Base-by-base conservation (phyloP, 768 basidiomycete genomes). In the Mycena amicta region DNA sequence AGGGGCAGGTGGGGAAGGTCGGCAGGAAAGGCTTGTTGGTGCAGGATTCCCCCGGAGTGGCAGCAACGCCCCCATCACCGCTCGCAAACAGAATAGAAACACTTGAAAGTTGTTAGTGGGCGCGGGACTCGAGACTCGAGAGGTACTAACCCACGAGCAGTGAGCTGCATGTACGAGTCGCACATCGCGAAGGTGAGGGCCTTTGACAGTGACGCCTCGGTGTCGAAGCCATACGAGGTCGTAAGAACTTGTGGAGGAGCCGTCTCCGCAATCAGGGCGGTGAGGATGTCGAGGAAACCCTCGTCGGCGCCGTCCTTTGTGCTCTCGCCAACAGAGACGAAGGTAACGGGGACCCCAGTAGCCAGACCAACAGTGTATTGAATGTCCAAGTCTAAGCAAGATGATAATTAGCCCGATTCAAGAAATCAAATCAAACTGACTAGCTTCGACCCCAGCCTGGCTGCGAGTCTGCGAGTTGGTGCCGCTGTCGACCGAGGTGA, bases 1-100 rank as follows among this genome's bases (percentile, higher is more conserved):
- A 74, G 51, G 74, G 74, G 56, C 74, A 84, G 1, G 75, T 64
- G 25, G 83, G 74, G 18, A 83, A 83, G 66, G 84, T 84, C n/a
- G 13, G 28, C 3, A 70, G 67, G 25, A 72, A 50, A 66, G 83
- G 80, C 30, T 72, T 76, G 12, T 22, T 56, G 56, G 77, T 80
- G 29, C 52, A 59, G 11, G 74, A 77, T 45, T 74, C 61, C 16
- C 60, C 60, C 2, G 57, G 64, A 28, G 64, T 59, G 18, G 60
- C 29, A 16, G 64, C 82, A 3, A 82, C 82, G 29, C 83, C 83
- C 3, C 62, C 56, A 31, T 84, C 81, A 28, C 47, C 47, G 12
- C 13, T 43, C 13, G 41, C 41, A 22, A 43, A 43, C 20, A 79
- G 60, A 22, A 85, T 33, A 5, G 33, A 37, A 18, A 37, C 33